Base-by-base conservation (phyloP, 1,139 yeast genomes). In the Kurtzmaniella natalensis region DNA sequence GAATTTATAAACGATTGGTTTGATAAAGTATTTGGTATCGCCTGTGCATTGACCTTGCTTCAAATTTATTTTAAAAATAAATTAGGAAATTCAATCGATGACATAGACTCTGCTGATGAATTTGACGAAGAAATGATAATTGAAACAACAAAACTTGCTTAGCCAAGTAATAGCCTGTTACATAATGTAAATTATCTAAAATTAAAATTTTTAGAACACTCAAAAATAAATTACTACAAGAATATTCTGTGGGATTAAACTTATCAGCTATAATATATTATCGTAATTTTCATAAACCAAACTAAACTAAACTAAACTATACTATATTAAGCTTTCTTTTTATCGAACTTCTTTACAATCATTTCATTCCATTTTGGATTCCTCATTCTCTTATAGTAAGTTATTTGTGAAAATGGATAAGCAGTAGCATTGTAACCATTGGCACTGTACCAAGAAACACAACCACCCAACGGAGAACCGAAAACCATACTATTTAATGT, bases 1-100 rank as follows among this genome's bases (percentile, higher is more conserved):
- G 60, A 68, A 25, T 72, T 81, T 37, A 78, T 87, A 22, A 95
- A 88, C 50, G 62, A 70, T 21, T 82, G 94, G 88, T 87, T 85
- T 50, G 95, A 88, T 49, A 68, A 78, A 42, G 74, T 85, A 20
- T 86, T 80, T 59, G 76, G 80, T 9, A 37, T 73, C 5, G 67
- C 83, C 4, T 74, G 83, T 39, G 48, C 76, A 1, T 46, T 66
- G 2, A 77, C 89, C 0, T 54, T 74, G 2, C 43, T 73, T 2
- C 75, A 76, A 33, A 61, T 79, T 38, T 46, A 42, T 22, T 36
- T 56, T 30, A 52, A 53, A 38, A 43, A 45, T 17, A 41, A 45
- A 24, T 37, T 50, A 13, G 55, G 51, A 17, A 24, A 26, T 18
- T 32, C 18, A 7, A 11, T 32, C 7, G 50, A 45, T 24, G 54